A percentile compares a stretch with the other conserved stretches of the same genome.
Conservation (phyloP, 108 stramenopile species). For the Thalassiosira profunda region DNA sequence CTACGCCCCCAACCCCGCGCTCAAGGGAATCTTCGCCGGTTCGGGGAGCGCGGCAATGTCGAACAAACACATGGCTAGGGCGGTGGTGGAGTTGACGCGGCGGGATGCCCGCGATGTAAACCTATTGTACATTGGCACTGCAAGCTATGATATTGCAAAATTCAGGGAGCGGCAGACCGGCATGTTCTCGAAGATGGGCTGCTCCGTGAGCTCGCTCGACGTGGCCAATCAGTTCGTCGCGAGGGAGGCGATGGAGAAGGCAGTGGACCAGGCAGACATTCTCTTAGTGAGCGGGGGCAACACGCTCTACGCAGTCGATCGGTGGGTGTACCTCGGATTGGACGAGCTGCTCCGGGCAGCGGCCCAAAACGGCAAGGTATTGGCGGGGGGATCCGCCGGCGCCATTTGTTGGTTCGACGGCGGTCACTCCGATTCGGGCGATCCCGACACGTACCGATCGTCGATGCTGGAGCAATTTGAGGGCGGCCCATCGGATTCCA, state of each 20-base stretch:
- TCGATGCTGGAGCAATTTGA: conserved; percentile 42
- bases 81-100: conserved; percentile 44
- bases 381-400: conserved; percentile 84
- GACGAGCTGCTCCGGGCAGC: conserved; percentile 52
- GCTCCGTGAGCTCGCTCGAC: conserved; percentile 24
- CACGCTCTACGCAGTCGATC: conserved; percentile 83
- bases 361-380: conserved; percentile 50
- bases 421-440: conserved; percentile 72
- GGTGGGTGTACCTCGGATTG: conserved; percentile 73
- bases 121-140: conserved; percentile 74
- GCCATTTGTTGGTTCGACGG: conserved; percentile 92
- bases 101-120: conserved; percentile 19
- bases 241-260: conserved; percentile 31
- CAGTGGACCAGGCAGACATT: conserved; percentile 58
- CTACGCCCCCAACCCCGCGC: conserved; percentile 7
- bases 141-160: conserved; percentile 68
- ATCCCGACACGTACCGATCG: conserved; percentile 48
- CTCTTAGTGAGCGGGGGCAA: conserved; percentile 86
- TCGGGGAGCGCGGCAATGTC: conserved; percentile 56
- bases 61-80: conserved; percentile 48
- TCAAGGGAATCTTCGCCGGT: conserved; percentile 66
- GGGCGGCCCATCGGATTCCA: conserved; percentile 14
- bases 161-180: conserved; percentile 45
- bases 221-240: conserved; percentile 34
- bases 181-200: conserved; percentile 43